A percentile compares a stretch with the other conserved stretches of the same genome.
Evolutionary conservation across 192 early-diverging fungal species (phyloP).

Genomic region (Coemansia sp.): DNA sequence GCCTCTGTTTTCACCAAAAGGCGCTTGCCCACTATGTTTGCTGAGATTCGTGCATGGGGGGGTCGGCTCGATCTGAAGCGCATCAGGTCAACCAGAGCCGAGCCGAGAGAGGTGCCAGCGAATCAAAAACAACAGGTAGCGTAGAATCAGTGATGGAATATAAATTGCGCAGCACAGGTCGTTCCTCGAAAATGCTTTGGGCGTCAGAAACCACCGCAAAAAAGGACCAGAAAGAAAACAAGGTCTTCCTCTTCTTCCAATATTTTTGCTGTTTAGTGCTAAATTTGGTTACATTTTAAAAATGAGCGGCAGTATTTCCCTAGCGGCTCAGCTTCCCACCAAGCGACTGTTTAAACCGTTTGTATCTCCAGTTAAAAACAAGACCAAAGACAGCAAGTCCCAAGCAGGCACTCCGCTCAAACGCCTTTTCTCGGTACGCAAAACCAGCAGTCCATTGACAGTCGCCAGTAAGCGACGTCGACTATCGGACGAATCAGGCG

Average conservation of each 20-base stretch:
- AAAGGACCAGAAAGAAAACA: not conserved
- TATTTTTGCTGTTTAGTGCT: not conserved
- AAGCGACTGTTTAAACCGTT: conserved; percentile 42
- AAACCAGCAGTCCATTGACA: not conserved
- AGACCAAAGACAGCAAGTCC: not conserved
- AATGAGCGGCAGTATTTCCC: conserved; percentile 23
- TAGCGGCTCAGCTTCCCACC: conserved; percentile 30
- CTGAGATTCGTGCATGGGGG: no score
- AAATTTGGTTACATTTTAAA: no score
- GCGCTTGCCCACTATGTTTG: no score
- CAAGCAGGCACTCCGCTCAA: conserved; percentile 23
- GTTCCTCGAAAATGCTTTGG: no score
- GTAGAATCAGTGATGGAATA: no score
- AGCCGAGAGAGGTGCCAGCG: no score
- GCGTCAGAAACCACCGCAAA: not conserved
- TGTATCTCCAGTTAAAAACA: conserved; percentile 33
- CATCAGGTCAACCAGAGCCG: no score
- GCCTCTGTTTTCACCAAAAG: no score
- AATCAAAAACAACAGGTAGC: no score
- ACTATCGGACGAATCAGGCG: not conserved
- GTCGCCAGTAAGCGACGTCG: conserved; percentile 18
- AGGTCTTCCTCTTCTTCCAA: not conserved
- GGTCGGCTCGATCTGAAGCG: no score
- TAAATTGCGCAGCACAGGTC: no score
- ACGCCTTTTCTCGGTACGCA: conserved; percentile 34